Evolutionary conservation across 1,284 basidiomycete species (phyloP).

Genomic region (Amylostereum chailletii): DNA sequence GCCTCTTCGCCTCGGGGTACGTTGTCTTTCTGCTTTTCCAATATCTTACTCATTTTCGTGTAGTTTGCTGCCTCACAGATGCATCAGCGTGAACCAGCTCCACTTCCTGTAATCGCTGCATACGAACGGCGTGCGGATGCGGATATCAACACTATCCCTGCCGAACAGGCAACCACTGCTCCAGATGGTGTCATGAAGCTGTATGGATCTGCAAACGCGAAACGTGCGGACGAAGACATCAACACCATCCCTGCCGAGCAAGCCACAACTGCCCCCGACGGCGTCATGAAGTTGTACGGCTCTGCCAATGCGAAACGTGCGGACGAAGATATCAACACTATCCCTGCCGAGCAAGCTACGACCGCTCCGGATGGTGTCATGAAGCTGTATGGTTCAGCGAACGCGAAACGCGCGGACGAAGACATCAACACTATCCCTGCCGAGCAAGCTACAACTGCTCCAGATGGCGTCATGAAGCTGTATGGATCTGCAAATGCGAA

Average conservation of each 20-base stretch:
- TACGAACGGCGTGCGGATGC: conserved; percentile 20
- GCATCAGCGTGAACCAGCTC: conserved; percentile 23
- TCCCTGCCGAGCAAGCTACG: conserved; percentile 8
- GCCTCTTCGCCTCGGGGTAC: conserved; percentile 17
- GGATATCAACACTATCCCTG: conserved; percentile 7
- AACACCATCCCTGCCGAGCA: conserved; percentile 15
- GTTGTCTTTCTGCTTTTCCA: neutral
- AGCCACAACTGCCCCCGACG: conserved; percentile 22
- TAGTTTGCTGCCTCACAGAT: conserved; percentile 3
- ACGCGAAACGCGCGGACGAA: neutral
- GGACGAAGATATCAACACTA: conserved; percentile 11
- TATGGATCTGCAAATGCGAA: neutral
- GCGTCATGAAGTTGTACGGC: conserved; percentile 18
- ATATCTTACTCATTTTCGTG: neutral
- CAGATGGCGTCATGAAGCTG: neutral
- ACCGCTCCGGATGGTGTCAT: conserved; percentile 4
- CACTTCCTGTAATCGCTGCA: conserved; percentile 36
- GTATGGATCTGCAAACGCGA: neutral
- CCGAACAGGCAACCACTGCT: neutral
- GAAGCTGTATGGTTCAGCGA: neutral
- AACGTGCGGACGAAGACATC: conserved; percentile 1
- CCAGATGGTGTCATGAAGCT: neutral
- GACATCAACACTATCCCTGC: conserved; percentile 7
- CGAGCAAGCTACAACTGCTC: conserved; percentile 4
- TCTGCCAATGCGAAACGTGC: conserved; percentile 9